phyloP scores from a whole-genome alignment of 2,329 filamentous ascomycete genomes.

The Tolypocladium album region DNA sequence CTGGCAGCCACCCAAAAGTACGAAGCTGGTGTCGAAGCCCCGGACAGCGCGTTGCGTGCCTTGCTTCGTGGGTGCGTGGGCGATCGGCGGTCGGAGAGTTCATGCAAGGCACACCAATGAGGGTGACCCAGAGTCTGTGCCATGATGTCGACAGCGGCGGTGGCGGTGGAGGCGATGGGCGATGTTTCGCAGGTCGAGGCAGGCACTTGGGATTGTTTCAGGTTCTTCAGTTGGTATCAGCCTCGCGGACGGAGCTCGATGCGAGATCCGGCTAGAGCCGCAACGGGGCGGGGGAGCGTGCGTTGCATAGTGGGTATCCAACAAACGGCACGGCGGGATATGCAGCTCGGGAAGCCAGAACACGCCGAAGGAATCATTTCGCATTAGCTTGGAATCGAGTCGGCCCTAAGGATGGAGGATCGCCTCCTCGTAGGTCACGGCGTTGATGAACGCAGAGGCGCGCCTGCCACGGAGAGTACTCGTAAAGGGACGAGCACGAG shows the following conservation, averaged over 20 bases:
- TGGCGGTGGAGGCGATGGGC: neutral
- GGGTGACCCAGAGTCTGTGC: neutral
- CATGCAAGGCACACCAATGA: slow-evolving; percentile 14
- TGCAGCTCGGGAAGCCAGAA: neutral
- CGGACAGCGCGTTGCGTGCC: neutral
- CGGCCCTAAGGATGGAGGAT: neutral
- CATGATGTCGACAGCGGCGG: neutral
- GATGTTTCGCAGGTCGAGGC: slow-evolving; percentile 3
- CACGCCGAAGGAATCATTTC: neutral
- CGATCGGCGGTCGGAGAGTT: neutral
- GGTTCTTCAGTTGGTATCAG: slow-evolving; percentile 7
- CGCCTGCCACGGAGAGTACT: neutral
- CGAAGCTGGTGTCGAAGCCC: neutral
- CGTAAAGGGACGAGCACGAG: too few relatives aligned
- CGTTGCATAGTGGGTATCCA: neutral
- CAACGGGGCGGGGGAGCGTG: slow-evolving; percentile 1
- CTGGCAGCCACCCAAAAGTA: neutral
- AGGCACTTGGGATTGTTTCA: slow-evolving; percentile 8
- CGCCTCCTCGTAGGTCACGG: neutral
- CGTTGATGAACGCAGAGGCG: neutral
- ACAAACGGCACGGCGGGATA: neutral
- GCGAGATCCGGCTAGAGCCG: slow-evolving; percentile 4
- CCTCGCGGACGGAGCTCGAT: slow-evolving; percentile 6
- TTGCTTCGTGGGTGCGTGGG: neutral
- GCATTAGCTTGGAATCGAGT: neutral